phyloP scores from a whole-genome alignment of 371 early-diverging fungal species.

The Haplosporangium sp. region DNA sequence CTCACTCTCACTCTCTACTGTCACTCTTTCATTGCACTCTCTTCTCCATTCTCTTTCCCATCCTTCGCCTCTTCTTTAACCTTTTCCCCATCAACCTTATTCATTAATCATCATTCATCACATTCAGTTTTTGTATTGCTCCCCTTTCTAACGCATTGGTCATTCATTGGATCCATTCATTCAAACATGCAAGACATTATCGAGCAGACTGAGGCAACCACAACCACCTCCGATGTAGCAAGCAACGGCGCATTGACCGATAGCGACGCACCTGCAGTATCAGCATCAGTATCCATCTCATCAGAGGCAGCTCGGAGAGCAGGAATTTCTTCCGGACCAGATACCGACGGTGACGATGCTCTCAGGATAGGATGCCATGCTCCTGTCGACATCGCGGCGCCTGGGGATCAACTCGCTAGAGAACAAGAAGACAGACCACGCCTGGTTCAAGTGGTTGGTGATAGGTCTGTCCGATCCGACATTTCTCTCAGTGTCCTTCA shows the following conservation, averaged over 20 bases:
- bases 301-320: no score
- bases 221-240: no score
- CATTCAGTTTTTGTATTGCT: no score
- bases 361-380: background rate
- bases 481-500: conserved; percentile 32
- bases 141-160: no score
- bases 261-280: no score
- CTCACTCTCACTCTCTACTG: background rate
- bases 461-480: conserved; percentile 45
- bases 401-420: background rate
- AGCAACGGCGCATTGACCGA: no score
- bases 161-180: background rate
- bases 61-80: background rate
- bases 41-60: background rate
- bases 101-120: no score
- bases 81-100: background rate
- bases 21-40: background rate
- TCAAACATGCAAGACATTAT: background rate
- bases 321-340: background rate
- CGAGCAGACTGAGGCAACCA: no score
- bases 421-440: background rate
- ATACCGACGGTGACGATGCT: conserved; percentile 17
- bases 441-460: conserved; percentile 39
- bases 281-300: background rate
- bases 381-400: background rate